Conservation (phyloP, 176 grass and related monocot species). For the Avena atlantica region DNA sequence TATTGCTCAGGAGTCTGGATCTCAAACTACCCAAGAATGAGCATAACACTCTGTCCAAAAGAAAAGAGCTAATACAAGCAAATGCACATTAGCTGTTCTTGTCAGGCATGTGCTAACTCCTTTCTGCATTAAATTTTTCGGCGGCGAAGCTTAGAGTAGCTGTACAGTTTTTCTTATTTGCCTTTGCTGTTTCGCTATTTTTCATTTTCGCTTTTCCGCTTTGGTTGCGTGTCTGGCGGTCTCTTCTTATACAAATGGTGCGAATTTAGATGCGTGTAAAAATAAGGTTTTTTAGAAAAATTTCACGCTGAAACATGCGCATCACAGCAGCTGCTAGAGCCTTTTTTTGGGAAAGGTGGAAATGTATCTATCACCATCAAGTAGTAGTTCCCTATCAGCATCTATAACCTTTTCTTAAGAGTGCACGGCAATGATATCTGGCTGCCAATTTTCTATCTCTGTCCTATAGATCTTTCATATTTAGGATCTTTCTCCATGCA, state of each 20-base stretch:
- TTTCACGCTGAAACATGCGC: not conserved
- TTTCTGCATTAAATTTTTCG: not conserved
- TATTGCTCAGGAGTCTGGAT: conserved; percentile 10
- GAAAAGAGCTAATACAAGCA: not conserved
- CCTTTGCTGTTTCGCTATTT: too few species aligned
- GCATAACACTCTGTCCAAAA: not conserved
- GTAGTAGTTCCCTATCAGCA: conserved; percentile 30
- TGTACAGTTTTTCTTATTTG: too few species aligned
- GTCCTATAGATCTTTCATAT: too few species aligned
- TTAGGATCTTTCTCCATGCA: too few species aligned
- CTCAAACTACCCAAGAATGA: not conserved
- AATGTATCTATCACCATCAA: conserved; percentile 12
- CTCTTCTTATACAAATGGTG: too few species aligned
- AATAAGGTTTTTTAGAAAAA: not conserved
- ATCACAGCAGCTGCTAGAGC: not conserved
- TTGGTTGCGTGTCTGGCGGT: too few species aligned
- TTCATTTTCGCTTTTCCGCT: too few species aligned
- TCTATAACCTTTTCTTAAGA: not conserved
- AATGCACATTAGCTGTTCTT: not conserved
- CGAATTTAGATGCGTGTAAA: too few species aligned
- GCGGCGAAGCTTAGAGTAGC: too few species aligned
- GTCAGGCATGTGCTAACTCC: not conserved
- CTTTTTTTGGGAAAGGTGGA: not conserved
- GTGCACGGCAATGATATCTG: conserved; percentile 4
- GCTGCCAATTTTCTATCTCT: not conserved